These are phyloP conservation scores for Calycina marina DNA, from an alignment of 2,329 filamentous ascomycete genomes.

Conservation along the genomic window DNA sequence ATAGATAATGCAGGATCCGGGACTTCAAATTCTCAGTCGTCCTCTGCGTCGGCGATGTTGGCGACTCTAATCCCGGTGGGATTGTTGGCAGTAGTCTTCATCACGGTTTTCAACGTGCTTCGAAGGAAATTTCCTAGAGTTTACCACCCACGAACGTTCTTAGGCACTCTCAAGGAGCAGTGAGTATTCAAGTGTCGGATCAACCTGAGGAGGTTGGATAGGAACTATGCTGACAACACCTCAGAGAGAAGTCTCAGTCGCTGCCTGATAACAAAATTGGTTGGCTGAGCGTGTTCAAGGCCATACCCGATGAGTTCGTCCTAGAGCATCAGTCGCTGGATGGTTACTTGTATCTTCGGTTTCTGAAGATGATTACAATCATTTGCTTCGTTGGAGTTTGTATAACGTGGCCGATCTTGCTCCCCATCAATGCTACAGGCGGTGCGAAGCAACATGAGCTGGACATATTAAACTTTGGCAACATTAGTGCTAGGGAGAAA, in stretches of 20 bases:
- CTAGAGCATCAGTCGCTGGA: slow-evolving; percentile 85
- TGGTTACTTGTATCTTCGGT: slow-evolving; percentile 79
- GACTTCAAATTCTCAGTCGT: not conserved
- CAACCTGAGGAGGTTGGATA: not conserved
- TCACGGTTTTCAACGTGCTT: slow-evolving; percentile 31
- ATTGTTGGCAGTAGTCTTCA: slow-evolving; percentile 26
- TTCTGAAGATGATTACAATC: slow-evolving; percentile 61
- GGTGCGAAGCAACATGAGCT: slow-evolving; percentile 50
- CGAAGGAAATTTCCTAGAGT: slow-evolving; percentile 30
- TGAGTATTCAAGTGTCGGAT: too few species aligned
- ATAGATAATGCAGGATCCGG: not conserved
- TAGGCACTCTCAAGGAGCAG: slow-evolving; percentile 32
- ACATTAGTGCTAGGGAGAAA: slow-evolving; percentile 42
- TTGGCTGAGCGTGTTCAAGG: slow-evolving; percentile 53
- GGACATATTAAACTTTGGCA: slow-evolving; percentile 67
- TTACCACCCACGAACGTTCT: slow-evolving; percentile 38
- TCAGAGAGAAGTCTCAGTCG: slow-evolving; percentile 40
- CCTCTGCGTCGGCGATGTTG: slow-evolving; percentile 25
- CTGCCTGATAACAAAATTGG: slow-evolving; percentile 45
- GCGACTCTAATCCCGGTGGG: slow-evolving; percentile 32
- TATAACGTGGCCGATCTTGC: slow-evolving; percentile 69
- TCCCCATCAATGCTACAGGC: slow-evolving; percentile 76
- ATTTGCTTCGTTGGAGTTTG: slow-evolving; percentile 71
- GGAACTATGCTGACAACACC: slow-evolving; percentile 4
- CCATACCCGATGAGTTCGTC: slow-evolving; percentile 58